Conservation (phyloP, 495 filamentous ascomycete species). For the Bombardia bombarda region DNA sequence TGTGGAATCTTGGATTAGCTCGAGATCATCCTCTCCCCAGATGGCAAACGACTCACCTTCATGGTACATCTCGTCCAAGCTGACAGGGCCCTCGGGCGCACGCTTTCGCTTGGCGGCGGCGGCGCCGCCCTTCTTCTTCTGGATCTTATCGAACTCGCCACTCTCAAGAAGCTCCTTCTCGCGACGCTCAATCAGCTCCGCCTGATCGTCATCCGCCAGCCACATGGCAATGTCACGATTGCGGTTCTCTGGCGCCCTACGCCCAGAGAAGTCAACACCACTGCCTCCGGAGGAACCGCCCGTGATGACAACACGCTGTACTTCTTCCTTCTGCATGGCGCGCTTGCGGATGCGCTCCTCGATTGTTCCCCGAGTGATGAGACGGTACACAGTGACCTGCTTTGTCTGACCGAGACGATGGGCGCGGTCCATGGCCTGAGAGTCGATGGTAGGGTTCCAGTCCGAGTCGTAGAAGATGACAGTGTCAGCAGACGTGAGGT, state of each 20-base stretch:
- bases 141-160: slow-evolving; percentile 53
- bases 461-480: slow-evolving; percentile 99
- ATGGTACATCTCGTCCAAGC: slow-evolving; percentile 95
- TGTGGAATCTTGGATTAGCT: background rate
- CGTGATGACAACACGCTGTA: slow-evolving; percentile 96
- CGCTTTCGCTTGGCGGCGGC: slow-evolving; percentile 43
- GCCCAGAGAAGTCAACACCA: slow-evolving; percentile 86
- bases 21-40: background rate
- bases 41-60: slow-evolving; percentile 59
- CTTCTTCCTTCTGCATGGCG: slow-evolving; percentile 96
- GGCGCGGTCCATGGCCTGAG: slow-evolving; percentile 97
- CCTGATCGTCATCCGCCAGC: slow-evolving; percentile 93
- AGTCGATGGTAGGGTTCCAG: slow-evolving; percentile 99
- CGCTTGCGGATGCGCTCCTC: slow-evolving; percentile 98
- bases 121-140: slow-evolving; percentile 56
- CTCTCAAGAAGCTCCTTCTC: slow-evolving; percentile 70
- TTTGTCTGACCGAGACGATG: slow-evolving; percentile 95
- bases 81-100: slow-evolving; percentile 40
- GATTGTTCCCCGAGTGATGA: slow-evolving; percentile 95
- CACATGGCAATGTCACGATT: slow-evolving; percentile 96
- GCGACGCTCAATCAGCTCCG: slow-evolving; percentile 79
- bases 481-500: slow-evolving; percentile 82
- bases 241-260: slow-evolving; percentile 71
- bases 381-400: slow-evolving; percentile 93
- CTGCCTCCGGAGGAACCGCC: slow-evolving; percentile 54